Percentiles rank a stretch among this genome's conserved stretches.
Evolutionary conservation across 1,284 basidiomycete genomes (phyloP).

Genomic region (Cerioporus squamosus): DNA sequence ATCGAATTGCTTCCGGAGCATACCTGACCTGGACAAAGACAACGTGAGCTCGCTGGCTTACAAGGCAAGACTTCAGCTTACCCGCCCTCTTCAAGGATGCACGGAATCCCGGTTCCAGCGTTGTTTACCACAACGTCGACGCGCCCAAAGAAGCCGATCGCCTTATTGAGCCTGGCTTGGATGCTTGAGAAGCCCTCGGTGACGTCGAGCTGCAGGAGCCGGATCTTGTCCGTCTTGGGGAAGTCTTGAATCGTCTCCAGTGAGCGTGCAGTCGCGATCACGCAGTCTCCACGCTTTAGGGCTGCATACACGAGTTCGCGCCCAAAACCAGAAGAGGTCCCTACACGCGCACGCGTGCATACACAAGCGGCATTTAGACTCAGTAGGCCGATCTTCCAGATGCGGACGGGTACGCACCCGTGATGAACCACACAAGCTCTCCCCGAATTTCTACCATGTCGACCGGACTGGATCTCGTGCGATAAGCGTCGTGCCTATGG

Average conservation of each 20-base stretch:
- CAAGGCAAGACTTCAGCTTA: conserved; percentile 8
- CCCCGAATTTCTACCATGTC: neutral
- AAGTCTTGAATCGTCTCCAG: conserved; percentile 33
- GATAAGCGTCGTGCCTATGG: too few relatives aligned
- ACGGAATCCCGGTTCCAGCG: conserved; percentile 43
- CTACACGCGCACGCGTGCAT: conserved; percentile 12
- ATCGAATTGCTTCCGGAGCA: conserved; percentile 30
- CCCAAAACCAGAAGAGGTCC: conserved; percentile 40
- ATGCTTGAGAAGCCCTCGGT: conserved; percentile 33
- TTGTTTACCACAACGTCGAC: conserved; percentile 63
- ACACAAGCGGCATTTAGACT: neutral
- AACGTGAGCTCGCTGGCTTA: conserved; percentile 13
- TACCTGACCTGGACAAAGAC: conserved; percentile 24
- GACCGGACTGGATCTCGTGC: neutral
- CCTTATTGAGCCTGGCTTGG: conserved; percentile 41
- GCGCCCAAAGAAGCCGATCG: conserved; percentile 46
- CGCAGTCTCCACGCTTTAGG: conserved; percentile 37
- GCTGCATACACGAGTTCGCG: conserved; percentile 35
- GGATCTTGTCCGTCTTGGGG: conserved; percentile 24
- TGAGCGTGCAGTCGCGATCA: conserved; percentile 42
- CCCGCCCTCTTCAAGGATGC: conserved; percentile 36
- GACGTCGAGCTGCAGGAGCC: conserved; percentile 41
- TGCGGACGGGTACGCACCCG: conserved; percentile 7
- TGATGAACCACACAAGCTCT: conserved; percentile 21
- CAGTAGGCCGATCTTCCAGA: neutral